Evolutionary conservation across 2,329 filamentous ascomycete genomes (phyloP).

Genomic region (Balansia obtecta): DNA sequence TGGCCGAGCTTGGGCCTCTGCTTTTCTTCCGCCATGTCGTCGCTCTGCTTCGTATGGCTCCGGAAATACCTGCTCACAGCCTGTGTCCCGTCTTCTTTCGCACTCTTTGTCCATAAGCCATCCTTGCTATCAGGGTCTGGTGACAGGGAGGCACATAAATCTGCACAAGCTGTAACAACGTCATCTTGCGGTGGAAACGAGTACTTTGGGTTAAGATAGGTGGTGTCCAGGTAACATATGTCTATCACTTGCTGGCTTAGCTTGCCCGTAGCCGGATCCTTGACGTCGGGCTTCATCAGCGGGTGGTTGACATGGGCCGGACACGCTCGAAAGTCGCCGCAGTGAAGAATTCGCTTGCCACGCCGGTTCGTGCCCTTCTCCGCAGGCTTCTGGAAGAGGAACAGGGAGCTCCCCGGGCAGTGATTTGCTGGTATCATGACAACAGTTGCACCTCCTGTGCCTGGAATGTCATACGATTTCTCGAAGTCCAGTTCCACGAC

Average conservation of each 20-base stretch:
- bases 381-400: slow-evolving; percentile 73
- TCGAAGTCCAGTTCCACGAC: slow-evolving; percentile 82
- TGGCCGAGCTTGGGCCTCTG: slow-evolving; percentile 21
- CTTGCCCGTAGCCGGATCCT: slow-evolving; percentile 60
- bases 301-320: slow-evolving; percentile 73
- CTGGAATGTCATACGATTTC: slow-evolving; percentile 62
- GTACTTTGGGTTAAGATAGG: slow-evolving; percentile 91
- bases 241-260: slow-evolving; percentile 77
- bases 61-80: slow-evolving; percentile 42
- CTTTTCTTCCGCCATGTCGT: slow-evolving; percentile 16
- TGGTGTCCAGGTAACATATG: slow-evolving; percentile 93
- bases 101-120: slow-evolving; percentile 32
- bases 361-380: slow-evolving; percentile 47
- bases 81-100: slow-evolving; percentile 28
- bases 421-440: slow-evolving; percentile 97
- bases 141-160: slow-evolving; percentile 70
- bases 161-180: slow-evolving; percentile 77
- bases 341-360: slow-evolving; percentile 76
- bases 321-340: slow-evolving; percentile 90
- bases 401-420: slow-evolving; percentile 88
- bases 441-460: slow-evolving; percentile 62
- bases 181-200: slow-evolving; percentile 82
- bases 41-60: slow-evolving; percentile 19
- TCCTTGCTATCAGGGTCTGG: slow-evolving; percentile 44
- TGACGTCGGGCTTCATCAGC: slow-evolving; percentile 60